Percentiles rank a stretch among this genome's conserved stretches.
These are phyloP conservation scores for Ceratobasidium sp. DNA, from an alignment of 1,284 basidiomycete genomes.

Conservation along the genomic window DNA sequence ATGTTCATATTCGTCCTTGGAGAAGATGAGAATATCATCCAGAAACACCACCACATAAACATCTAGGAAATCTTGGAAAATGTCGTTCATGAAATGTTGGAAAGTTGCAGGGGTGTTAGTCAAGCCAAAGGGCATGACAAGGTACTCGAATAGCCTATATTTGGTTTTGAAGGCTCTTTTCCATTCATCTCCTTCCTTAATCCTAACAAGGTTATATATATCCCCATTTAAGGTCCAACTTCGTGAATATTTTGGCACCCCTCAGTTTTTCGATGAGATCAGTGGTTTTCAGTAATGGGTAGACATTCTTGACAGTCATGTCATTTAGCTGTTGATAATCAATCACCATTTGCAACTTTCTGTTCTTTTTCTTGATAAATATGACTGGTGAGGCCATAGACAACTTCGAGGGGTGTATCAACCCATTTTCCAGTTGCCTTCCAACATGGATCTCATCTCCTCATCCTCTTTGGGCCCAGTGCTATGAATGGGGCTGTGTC, in stretches of 20 bases:
- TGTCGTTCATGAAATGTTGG: conserved; percentile 20
- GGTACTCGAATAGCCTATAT: conserved; percentile 23
- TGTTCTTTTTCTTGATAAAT: conserved; percentile 60
- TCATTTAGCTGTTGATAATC: conserved; percentile 55
- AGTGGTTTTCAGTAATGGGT: conserved; percentile 44
- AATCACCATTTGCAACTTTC: conserved; percentile 53
- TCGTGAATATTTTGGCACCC: conserved; percentile 10
- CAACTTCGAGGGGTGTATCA: conserved; percentile 52
- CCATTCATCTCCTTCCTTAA: conserved; percentile 40
- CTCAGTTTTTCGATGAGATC: conserved; percentile 47
- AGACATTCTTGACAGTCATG: background rate
- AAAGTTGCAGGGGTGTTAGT: conserved; percentile 24
- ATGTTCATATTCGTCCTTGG: conserved; percentile 54
- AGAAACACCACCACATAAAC: conserved; percentile 47
- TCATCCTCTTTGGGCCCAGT: conserved; percentile 9
- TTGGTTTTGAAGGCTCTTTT: conserved; percentile 38
- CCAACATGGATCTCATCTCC: conserved; percentile 3
- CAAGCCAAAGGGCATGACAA: conserved; percentile 37
- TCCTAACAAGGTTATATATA: conserved; percentile 46
- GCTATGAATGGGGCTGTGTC: background rate
- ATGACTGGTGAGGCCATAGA: conserved; percentile 56
- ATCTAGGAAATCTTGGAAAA: conserved; percentile 42
- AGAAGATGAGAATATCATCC: conserved; percentile 54
- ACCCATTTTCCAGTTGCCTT: conserved; percentile 29
- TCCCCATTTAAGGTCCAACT: conserved; percentile 26